phyloP scores from a whole-genome alignment of 2,329 filamentous ascomycete genomes.

The Talaromyces sp. region DNA sequence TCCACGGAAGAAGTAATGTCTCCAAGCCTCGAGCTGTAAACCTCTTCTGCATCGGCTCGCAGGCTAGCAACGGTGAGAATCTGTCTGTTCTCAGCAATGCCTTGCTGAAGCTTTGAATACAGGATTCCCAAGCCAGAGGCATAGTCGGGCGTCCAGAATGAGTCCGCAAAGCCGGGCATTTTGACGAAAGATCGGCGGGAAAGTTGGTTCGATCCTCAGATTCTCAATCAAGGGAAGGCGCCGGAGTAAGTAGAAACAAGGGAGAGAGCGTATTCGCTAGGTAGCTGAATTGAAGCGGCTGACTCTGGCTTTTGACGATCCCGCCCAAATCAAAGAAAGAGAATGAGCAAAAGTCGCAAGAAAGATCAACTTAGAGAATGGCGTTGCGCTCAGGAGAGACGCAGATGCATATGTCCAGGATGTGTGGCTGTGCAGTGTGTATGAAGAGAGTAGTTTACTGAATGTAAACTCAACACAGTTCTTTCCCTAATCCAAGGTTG shows the following conservation, averaged over 20 bases:
- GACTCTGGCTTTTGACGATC: neutral
- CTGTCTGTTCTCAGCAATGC: constrained; percentile 91
- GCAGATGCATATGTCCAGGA: neutral
- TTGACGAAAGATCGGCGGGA: constrained; percentile 30
- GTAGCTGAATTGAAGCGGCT: neutral
- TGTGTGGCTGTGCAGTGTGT: constrained; percentile 3
- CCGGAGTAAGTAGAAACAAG: neutral
- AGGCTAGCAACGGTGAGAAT: constrained; percentile 85
- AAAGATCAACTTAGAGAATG: constrained; percentile 9
- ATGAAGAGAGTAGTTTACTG: neutral
- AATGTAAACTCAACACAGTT: neutral
- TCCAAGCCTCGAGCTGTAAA: constrained; percentile 74
- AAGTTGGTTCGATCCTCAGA: neutral
- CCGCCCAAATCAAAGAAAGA: neutral
- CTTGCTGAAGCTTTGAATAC: constrained; percentile 95
- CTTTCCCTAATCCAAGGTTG: neutral
- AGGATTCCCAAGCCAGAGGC: constrained; percentile 91
- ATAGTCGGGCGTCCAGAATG: constrained; percentile 98
- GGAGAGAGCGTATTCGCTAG: neutral
- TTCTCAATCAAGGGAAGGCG: neutral
- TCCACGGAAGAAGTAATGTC: constrained; percentile 81
- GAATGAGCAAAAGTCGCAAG: neutral
- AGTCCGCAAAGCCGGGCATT: constrained; percentile 89
- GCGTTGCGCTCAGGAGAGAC: constrained; percentile 4
- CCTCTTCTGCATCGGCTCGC: constrained; percentile 92